Conservation (phyloP, 2,329 filamentous ascomycete species). For the Claviceps digitariae region DNA sequence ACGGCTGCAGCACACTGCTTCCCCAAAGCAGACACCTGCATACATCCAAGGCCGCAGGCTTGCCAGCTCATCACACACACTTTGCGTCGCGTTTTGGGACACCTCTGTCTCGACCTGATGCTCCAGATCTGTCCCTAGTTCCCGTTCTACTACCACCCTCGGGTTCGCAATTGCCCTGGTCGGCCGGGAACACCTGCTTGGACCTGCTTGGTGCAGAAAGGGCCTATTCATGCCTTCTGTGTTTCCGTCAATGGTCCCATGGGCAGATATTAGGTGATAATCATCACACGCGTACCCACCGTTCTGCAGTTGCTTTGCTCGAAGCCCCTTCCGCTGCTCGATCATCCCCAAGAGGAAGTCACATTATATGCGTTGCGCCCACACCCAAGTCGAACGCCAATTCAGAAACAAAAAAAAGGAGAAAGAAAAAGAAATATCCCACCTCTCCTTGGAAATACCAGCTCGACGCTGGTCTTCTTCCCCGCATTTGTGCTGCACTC, state of each 20-base stretch:
- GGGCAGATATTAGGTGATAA: neutral
- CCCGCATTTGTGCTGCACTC: constrained; percentile 5
- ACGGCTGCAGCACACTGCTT: constrained; percentile 1
- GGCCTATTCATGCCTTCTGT: neutral
- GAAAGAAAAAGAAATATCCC: neutral
- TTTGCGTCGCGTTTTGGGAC: neutral
- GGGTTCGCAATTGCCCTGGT: constrained; percentile 2
- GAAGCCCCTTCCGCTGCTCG: neutral
- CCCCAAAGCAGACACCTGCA: constrained; percentile 7
- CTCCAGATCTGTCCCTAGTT: constrained; percentile 5
- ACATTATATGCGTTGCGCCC: neutral
- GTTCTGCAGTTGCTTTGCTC: neutral
- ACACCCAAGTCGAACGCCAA: constrained; percentile 3
- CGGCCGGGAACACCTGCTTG: neutral
- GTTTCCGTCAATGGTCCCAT: neutral
- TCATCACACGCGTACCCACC: neutral
- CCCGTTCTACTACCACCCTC: constrained; percentile 3
- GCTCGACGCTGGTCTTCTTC: constrained; percentile 4
- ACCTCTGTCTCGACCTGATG: constrained; percentile 6
- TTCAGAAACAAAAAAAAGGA: neutral
- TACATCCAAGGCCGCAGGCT: constrained; percentile 3
- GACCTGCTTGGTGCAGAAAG: neutral
- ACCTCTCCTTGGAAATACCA: constrained; percentile 4
- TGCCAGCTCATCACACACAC: constrained; percentile 8
- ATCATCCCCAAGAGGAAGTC: neutral